Conservation (phyloP, 2,329 filamentous ascomycete species). For the Emergomyces pasteurianus region DNA sequence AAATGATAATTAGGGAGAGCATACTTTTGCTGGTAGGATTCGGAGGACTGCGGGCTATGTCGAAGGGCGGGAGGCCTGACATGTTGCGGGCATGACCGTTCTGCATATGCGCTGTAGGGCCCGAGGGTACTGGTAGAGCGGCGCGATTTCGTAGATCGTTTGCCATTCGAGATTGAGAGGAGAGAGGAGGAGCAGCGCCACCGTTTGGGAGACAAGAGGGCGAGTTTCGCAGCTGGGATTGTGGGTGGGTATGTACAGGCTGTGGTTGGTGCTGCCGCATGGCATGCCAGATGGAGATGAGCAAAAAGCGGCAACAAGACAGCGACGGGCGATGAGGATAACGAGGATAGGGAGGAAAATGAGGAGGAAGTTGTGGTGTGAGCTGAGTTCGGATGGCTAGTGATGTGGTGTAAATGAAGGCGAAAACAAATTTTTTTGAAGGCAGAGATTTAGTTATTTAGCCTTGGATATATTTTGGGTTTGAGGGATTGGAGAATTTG, state of each 20-base stretch:
- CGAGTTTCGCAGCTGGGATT: neutral
- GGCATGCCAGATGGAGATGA: neutral
- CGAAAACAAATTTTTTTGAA: neutral
- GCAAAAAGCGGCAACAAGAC: neutral
- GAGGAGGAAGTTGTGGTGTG: neutral
- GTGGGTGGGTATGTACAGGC: neutral
- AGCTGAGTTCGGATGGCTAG: neutral
- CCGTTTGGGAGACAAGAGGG: slow-evolving; percentile 2
- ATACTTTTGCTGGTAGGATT: slow-evolving; percentile 33
- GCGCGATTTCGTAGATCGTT: slow-evolving; percentile 31
- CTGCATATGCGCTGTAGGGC: slow-evolving; percentile 11
- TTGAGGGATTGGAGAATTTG: neutral
- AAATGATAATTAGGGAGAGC: slow-evolving; percentile 2
- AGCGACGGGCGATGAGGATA: neutral
- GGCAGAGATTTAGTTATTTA: neutral
- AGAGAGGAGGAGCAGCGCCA: slow-evolving; percentile 6
- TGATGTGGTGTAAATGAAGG: neutral
- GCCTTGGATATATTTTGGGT: neutral
- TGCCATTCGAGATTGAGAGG: slow-evolving; percentile 18
- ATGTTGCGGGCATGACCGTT: slow-evolving; percentile 33
- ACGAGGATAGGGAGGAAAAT: too few species aligned
- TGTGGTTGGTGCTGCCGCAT: slow-evolving; percentile 4
- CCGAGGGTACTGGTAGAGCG: slow-evolving; percentile 28
- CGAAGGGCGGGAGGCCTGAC: slow-evolving; percentile 25
- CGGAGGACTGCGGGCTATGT: slow-evolving; percentile 37